phyloP scores from a whole-genome alignment of 805 yeast species.

The Blastobotrys chiropterorum region DNA sequence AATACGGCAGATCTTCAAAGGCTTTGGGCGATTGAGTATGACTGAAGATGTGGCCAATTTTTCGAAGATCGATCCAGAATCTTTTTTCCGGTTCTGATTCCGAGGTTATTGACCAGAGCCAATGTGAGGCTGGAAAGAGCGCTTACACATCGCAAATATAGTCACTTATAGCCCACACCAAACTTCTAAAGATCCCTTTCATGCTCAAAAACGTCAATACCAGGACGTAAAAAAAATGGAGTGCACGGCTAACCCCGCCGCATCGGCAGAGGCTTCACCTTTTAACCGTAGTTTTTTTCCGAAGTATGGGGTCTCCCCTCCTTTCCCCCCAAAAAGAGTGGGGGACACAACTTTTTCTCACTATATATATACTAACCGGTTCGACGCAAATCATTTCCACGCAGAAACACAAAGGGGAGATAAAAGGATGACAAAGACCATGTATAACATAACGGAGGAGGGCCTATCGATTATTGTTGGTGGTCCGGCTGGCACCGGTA shows the following conservation, averaged over 20 bases:
- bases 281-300: not conserved
- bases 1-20: not conserved
- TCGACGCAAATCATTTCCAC: not conserved
- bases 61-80: too few species aligned
- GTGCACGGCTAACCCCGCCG: too few species aligned
- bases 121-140: too few species aligned
- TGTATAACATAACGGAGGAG: not conserved
- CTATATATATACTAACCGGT: not conserved
- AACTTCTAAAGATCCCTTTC: too few species aligned
- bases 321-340: not conserved
- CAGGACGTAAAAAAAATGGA: too few species aligned
- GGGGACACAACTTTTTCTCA: not conserved
- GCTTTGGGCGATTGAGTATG: not conserved
- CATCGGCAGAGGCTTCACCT: not conserved
- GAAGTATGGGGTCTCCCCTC: not conserved
- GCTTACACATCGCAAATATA: too few species aligned
- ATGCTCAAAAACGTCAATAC: too few species aligned
- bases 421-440: not conserved
- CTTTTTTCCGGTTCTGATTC: too few species aligned
- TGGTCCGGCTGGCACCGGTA: constrained; percentile 97
- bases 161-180: too few species aligned
- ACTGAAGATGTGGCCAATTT: too few species aligned
- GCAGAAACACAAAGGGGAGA: not conserved
- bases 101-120: too few species aligned
- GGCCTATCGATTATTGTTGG: constrained; percentile 51